phyloP scores from a whole-genome alignment of 2,329 filamentous ascomycete genomes.

The Dothideomycetidae sp. region DNA sequence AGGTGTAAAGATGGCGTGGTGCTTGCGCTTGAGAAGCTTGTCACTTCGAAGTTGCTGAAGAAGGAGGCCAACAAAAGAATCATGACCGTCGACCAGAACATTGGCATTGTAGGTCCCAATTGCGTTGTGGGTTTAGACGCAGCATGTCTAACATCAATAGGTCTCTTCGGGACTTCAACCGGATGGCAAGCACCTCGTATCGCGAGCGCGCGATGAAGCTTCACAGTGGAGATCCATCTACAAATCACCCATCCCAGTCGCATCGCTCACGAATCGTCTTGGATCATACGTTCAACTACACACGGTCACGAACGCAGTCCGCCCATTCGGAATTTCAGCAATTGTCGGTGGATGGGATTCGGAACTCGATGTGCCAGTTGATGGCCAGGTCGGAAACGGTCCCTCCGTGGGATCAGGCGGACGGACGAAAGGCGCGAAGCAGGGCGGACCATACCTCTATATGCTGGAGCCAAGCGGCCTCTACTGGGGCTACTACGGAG shows the following conservation, averaged over 20 bases:
- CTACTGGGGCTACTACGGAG: slow-evolving; percentile 99
- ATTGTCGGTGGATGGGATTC: slow-evolving; percentile 91
- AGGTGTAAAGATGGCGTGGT: slow-evolving; percentile 95
- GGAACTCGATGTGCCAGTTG: slow-evolving; percentile 69
- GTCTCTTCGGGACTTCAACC: slow-evolving; percentile 89
- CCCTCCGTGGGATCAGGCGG: slow-evolving; percentile 70
- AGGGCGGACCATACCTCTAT: slow-evolving; percentile 86
- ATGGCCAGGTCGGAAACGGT: slow-evolving; percentile 77
- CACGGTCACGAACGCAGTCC: slow-evolving; percentile 91
- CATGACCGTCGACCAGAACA: slow-evolving; percentile 81
- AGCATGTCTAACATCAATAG: slow-evolving; percentile 32
- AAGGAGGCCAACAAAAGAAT: slow-evolving; percentile 94
- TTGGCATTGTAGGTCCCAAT: slow-evolving; percentile 62
- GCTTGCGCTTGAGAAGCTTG: slow-evolving; percentile 89
- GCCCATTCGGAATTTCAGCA: slow-evolving; percentile 90
- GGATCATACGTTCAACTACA: slow-evolving; percentile 94
- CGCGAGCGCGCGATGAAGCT: slow-evolving; percentile 86
- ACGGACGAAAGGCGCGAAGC: slow-evolving; percentile 57
- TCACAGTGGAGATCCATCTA: slow-evolving; percentile 81
- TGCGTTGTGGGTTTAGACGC: background rate
- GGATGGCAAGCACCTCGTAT: slow-evolving; percentile 88
- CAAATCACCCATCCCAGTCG: slow-evolving; percentile 83
- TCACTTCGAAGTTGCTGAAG: slow-evolving; percentile 90
- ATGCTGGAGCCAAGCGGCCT: slow-evolving; percentile 97
- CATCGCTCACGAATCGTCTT: slow-evolving; percentile 81